Evolutionary conservation across 108 stramenopile genomes (phyloP), one percentile per base, ranked within the genome.

Genomic region (Phaeodactylum tricornutum): DNA sequence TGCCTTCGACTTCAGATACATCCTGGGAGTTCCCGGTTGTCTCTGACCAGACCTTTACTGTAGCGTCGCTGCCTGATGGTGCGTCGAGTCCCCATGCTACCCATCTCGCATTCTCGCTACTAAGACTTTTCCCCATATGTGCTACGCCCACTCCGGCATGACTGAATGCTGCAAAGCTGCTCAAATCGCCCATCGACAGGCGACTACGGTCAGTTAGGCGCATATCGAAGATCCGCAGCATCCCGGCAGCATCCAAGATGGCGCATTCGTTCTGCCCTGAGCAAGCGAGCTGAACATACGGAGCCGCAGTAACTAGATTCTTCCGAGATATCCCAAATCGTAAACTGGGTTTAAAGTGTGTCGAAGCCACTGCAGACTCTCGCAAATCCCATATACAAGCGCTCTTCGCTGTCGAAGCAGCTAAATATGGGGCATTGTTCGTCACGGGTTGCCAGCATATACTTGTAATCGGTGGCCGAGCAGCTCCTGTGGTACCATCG

Each of bases 1-100:
- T 15, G 16, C n/a, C 41, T 8, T 11, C 41, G 41, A 34, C 9
- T 12, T n/a, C n/a, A n/a, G 11, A 34, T 12, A 8, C 33, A 12
- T 34, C 33, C 12, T 34, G 33, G 8, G 8, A 12, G 33, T 34
- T 8, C 31, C 12, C n/a, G n/a, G n/a, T n/a, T n/a, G n/a, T n/a
- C n/a, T n/a, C n/a, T n/a, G n/a, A n/a, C 80, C 80, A 87, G 26
- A 79, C 50, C 50, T 80, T 87, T 22, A 80, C 78, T 15, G 72
- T 67, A 4, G 74, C 60, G n/a, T 58, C 59, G 11, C 46, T 41
- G 23, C 43, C 50, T n/a, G n/a, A n/a, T 3, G 46, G 55, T 3
- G 32, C 32, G 57, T 87, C 80, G 45, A 79, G 39, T 5, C 84
- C 84, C 84, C 84, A 87, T 4, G 84, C 77, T 1, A 87, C 29